Percentiles rank a stretch among this genome's conserved stretches.
These are phyloP conservation scores for Sporisorium graminicola DNA, from an alignment of 1,284 basidiomycete species.

Conservation along the genomic window DNA sequence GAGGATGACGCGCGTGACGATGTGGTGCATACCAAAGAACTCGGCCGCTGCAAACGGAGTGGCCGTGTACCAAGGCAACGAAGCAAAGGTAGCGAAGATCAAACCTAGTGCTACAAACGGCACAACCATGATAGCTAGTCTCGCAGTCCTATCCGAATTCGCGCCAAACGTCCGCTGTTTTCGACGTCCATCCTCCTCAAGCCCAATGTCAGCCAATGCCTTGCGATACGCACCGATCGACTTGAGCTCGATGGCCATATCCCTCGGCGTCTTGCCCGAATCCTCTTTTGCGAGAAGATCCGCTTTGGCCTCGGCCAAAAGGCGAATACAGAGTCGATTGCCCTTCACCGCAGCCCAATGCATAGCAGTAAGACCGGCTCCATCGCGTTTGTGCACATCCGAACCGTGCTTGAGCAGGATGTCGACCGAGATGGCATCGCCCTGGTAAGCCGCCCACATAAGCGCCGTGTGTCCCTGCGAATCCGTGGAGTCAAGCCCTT, in stretches of 20 bases:
- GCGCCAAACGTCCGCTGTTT: slow-evolving; percentile 68
- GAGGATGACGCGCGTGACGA: slow-evolving; percentile 67
- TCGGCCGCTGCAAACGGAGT: slow-evolving; percentile 83
- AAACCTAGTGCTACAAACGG: slow-evolving; percentile 83
- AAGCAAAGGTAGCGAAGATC: slow-evolving; percentile 84
- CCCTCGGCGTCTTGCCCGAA: slow-evolving; percentile 87
- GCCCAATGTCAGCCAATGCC: slow-evolving; percentile 83
- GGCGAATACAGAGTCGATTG: slow-evolving; percentile 84
- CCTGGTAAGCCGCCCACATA: slow-evolving; percentile 99
- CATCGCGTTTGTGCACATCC: slow-evolving; percentile 80
- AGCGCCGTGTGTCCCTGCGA: slow-evolving; percentile 92
- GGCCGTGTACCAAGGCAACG: slow-evolving; percentile 90
- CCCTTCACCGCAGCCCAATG: slow-evolving; percentile 99
- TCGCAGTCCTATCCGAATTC: slow-evolving; percentile 84
- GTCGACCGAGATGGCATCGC: slow-evolving; percentile 94
- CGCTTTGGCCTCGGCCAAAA: slow-evolving; percentile 85
- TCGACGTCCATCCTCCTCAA: slow-evolving; percentile 73
- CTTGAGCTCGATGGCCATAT: slow-evolving; percentile 90
- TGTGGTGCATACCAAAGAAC: slow-evolving; percentile 92
- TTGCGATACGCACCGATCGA: slow-evolving; percentile 87
- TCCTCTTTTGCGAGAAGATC: slow-evolving; percentile 85
- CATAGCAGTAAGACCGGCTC: slow-evolving; percentile 85
- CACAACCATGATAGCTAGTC: slow-evolving; percentile 82
- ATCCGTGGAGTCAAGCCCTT: slow-evolving; percentile 73
- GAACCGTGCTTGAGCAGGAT: slow-evolving; percentile 90